Evolutionary conservation across 2,329 filamentous ascomycete genomes (phyloP), one percentile per base, ranked within the genome.

Genomic region (Exophiala dermatitidis): DNA sequence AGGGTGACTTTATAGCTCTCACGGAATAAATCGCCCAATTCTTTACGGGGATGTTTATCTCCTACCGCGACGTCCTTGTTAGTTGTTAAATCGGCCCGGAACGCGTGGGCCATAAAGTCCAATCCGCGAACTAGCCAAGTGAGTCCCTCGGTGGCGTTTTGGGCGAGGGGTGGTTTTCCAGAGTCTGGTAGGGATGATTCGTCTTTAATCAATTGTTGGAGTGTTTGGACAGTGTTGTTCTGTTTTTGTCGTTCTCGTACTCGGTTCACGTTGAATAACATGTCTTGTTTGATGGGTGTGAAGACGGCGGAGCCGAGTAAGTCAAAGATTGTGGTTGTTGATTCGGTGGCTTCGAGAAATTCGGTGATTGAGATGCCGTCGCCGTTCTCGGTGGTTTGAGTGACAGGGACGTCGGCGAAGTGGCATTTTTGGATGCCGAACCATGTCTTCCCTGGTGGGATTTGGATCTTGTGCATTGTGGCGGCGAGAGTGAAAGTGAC

Each of bases 201-300:
- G 19, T 1, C 1, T 19, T 19, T 19, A 2, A 19, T 19, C 2
- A 19, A 19, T 19, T 19, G 19, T 19, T 19, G 19, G 19, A n/a
- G n/a, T n/a, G n/a, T n/a, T n/a, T n/a, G n/a, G n/a, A n/a, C n/a
- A n/a, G n/a, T n/a, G n/a, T n/a, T n/a, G n/a, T n/a, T n/a, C n/a
- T n/a, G n/a, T n/a, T 85, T 77, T 69, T 91, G 85, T 63, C 90
- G 83, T 48, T 90, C 84, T 61, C 88, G 83, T 71, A 97, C 78
- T 87, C 97, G 97, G 89, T 90, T 90, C 74, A 97, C 81, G 74
- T 98, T 98, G 69, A 88, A 88, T 43, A 82, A 71, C 76, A 98
- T 86, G 72, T 98, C 93, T 62, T 74, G 85, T 80, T 95, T 96
- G 69, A 97, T 91, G 30, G 88, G 86, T 52, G 78, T 82, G 74